These are phyloP conservation scores for Termitomyces sp. DNA, from an alignment of 768 basidiomycete genomes.

Conservation along the genomic window DNA sequence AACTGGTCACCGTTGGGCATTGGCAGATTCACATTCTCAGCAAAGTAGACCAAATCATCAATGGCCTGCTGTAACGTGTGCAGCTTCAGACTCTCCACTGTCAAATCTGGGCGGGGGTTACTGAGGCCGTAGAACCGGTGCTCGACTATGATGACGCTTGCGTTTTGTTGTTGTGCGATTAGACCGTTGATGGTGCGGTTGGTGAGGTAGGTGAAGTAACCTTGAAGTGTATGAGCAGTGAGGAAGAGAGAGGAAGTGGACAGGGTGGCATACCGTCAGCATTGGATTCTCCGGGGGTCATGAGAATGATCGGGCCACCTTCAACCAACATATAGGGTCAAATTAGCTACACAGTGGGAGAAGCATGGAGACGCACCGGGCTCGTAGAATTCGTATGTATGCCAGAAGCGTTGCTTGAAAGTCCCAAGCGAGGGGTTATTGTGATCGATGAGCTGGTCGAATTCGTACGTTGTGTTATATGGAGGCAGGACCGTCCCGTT, in stretches of 20 bases:
- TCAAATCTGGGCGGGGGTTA: conserved; percentile 62
- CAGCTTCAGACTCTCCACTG: conserved; percentile 47
- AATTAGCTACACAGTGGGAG: background rate
- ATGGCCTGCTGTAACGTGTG: conserved; percentile 74
- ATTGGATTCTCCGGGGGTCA: conserved; percentile 64
- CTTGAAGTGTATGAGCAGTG: conserved; percentile 15
- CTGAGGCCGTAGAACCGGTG: conserved; percentile 75
- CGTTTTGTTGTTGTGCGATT: conserved; percentile 61
- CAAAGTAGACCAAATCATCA: conserved; percentile 68
- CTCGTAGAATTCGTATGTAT: conserved; percentile 63
- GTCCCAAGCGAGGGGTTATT: conserved; percentile 57
- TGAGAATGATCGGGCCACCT: conserved; percentile 58
- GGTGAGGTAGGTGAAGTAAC: conserved; percentile 53
- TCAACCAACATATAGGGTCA: conserved; percentile 3
- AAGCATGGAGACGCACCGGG: conserved; percentile 27
- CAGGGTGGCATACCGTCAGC: conserved; percentile 37
- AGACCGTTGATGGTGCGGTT: conserved; percentile 60
- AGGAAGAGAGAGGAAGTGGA: background rate
- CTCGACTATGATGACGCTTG: conserved; percentile 59
- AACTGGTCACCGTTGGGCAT: conserved; percentile 62
- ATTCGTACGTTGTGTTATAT: conserved; percentile 44
- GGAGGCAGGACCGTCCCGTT: conserved; percentile 44
- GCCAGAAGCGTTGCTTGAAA: conserved; percentile 74
- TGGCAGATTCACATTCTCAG: conserved; percentile 59
- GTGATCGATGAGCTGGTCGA: conserved; percentile 57